These are phyloP conservation scores for Scheffersomyces segobiensis DNA, from an alignment of 1,139 yeast genomes.

Conservation along the genomic window DNA sequence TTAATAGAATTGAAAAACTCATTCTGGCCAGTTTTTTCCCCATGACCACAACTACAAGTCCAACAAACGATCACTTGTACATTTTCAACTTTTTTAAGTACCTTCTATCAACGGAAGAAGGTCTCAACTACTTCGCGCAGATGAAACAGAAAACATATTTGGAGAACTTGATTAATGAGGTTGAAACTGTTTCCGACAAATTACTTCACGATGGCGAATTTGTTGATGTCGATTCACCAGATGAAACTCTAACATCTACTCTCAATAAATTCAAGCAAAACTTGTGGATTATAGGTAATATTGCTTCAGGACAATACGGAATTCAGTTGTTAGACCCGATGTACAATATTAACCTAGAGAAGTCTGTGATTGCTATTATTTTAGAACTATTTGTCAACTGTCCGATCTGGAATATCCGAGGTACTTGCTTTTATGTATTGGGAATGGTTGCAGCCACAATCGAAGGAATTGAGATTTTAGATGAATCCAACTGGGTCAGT, in stretches of 20 bases:
- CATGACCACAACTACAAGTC: conserved; percentile 5
- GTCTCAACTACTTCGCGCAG: conserved; percentile 46
- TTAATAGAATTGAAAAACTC: conserved; percentile 23
- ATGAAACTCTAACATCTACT: conserved; percentile 8
- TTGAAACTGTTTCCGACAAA: conserved; percentile 17
- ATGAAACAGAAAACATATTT: conserved; percentile 26
- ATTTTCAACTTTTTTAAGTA: conserved; percentile 80
- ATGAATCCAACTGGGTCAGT: conserved; percentile 76
- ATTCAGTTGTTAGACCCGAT: conserved; percentile 65
- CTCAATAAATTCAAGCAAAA: conserved; percentile 60
- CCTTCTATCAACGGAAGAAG: conserved; percentile 79
- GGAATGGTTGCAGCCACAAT: conserved; percentile 73
- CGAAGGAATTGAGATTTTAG: conserved; percentile 85
- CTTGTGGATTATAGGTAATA: conserved; percentile 85
- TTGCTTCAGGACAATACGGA: conserved; percentile 71
- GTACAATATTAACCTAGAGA: conserved; percentile 42
- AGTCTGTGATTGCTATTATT: conserved; percentile 55
- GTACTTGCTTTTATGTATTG: conserved; percentile 74
- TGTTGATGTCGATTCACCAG: conserved; percentile 5
- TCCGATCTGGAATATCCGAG: conserved; percentile 63
- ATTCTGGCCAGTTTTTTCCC: conserved; percentile 29
- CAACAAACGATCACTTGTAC: conserved; percentile 7
- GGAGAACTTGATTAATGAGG: conserved; percentile 24
- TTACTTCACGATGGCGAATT: conserved; percentile 14
- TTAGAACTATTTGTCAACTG: conserved; percentile 42